phyloP scores from a whole-genome alignment of 805 yeast genomes.

The Kregervanrija pseudodelftensis region DNA sequence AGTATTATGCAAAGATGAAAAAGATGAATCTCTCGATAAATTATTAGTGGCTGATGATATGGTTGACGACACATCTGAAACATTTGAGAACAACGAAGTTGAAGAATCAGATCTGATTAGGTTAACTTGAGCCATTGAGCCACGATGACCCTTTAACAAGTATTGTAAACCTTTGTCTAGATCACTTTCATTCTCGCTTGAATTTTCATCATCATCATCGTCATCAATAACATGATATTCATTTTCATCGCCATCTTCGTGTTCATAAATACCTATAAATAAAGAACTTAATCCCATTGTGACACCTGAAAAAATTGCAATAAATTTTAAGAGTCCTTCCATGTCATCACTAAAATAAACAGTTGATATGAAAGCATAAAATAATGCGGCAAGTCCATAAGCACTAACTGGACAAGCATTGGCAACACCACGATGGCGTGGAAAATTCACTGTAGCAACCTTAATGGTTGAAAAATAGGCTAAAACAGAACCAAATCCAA shows the following conservation, averaged over 20 bases:
- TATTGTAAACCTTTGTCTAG: slow-evolving; percentile 19
- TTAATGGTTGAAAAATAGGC: slow-evolving; percentile 55
- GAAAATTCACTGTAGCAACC: slow-evolving; percentile 58
- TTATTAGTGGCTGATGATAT: slow-evolving; percentile 10
- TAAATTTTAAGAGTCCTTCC: slow-evolving; percentile 46
- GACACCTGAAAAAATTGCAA: slow-evolving; percentile 45
- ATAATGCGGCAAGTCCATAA: slow-evolving; percentile 64
- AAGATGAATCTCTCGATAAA: slow-evolving; percentile 13
- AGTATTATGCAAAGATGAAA: slow-evolving; percentile 7
- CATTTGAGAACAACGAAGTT: slow-evolving; percentile 25
- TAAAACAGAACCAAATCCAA: slow-evolving; percentile 62
- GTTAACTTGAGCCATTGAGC: slow-evolving; percentile 29
- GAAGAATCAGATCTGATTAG: slow-evolving; percentile 19
- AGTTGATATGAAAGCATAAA: slow-evolving; percentile 54
- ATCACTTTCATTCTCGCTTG: slow-evolving; percentile 7
- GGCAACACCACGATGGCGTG: slow-evolving; percentile 62
- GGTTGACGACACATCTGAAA: slow-evolving; percentile 21
- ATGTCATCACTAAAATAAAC: slow-evolving; percentile 45
- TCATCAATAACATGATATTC: slow-evolving; percentile 4
- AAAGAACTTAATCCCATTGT: slow-evolving; percentile 37
- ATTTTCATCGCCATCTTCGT: slow-evolving; percentile 14
- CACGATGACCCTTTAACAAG: slow-evolving; percentile 28
- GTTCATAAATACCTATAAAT: slow-evolving; percentile 33
- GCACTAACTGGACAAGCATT: slow-evolving; percentile 62
- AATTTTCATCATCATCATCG: slow-evolving; percentile 2